A percentile compares a stretch with the other conserved stretches of the same genome.
These are phyloP conservation scores for Mycosphaerella sp. DNA, from an alignment of 2,329 filamentous ascomycete genomes.

Conservation along the genomic window DNA sequence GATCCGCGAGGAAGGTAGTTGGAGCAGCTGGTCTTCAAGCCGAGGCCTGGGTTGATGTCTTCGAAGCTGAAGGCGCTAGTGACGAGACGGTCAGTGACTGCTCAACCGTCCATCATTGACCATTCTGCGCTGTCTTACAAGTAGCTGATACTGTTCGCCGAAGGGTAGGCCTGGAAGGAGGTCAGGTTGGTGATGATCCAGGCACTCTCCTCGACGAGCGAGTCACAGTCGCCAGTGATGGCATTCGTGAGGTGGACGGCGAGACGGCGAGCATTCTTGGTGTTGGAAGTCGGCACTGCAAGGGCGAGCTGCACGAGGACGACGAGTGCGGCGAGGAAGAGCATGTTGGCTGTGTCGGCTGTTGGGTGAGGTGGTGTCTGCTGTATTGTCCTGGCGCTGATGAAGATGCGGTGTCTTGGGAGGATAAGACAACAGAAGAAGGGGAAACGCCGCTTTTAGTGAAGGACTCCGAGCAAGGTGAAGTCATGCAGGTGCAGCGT, in stretches of 20 bases:
- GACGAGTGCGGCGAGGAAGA: conserved; percentile 3
- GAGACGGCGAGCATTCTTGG: conserved; percentile 4
- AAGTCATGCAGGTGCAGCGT: not conserved
- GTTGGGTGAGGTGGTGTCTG: not conserved
- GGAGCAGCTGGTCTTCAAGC: conserved; percentile 23
- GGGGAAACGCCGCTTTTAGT: not conserved
- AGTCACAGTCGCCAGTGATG: conserved; percentile 10
- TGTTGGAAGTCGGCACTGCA: conserved; percentile 2
- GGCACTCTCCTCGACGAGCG: conserved; percentile 18
- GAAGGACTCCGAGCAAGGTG: not conserved
- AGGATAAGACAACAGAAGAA: not conserved
- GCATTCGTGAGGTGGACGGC: conserved; percentile 14
- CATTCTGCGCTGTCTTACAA: conserved; percentile 6
- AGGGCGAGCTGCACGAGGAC: conserved; percentile 1
- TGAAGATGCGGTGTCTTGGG: not conserved
- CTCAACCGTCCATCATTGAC: not conserved
- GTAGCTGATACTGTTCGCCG: conserved; percentile 8
- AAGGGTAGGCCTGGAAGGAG: conserved; percentile 16
- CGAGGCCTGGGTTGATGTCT: conserved; percentile 27
- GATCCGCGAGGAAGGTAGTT: conserved; percentile 7
- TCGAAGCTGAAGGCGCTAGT: conserved; percentile 22
- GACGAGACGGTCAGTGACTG: not conserved
- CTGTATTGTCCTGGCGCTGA: not conserved
- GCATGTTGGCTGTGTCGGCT: not conserved
- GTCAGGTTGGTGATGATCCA: conserved; percentile 24